Percentiles rank a stretch among this genome's conserved stretches.
phyloP scores from a whole-genome alignment of 257 asterid genomes.

The Fraxinus cuspidata region DNA sequence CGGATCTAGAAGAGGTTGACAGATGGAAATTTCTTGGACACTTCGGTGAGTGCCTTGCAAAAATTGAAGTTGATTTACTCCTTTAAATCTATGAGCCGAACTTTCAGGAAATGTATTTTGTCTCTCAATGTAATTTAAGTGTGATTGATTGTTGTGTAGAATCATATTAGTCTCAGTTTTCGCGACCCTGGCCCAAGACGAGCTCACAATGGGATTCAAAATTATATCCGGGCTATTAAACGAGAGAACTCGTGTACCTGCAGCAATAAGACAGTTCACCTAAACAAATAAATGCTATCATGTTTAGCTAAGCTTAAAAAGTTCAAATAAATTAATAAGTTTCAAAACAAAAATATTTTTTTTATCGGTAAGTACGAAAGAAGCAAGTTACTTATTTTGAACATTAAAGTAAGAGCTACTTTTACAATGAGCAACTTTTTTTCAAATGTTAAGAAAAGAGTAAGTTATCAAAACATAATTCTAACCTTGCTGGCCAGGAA shows the following conservation, averaged over 20 bases:
- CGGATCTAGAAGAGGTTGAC: conserved; percentile 43
- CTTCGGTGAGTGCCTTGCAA: conserved; percentile 26
- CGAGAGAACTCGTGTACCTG: conserved; percentile 54
- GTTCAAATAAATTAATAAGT: not conserved
- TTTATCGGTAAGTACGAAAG: not conserved
- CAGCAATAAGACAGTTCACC: not conserved
- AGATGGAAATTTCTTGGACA: conserved; percentile 31
- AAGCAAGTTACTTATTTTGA: not conserved
- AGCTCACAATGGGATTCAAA: conserved; percentile 38
- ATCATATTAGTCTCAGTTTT: conserved; percentile 41
- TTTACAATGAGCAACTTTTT: not conserved
- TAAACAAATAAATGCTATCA: not conserved
- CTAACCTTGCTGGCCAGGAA: conserved; percentile 46
- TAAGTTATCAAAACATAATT: not conserved
- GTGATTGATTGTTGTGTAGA: conserved; percentile 39
- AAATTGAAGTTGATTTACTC: conserved; percentile 46
- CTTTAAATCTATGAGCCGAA: conserved; percentile 34
- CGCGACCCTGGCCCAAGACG: conserved; percentile 53
- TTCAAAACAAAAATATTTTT: not conserved
- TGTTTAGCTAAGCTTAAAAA: not conserved
- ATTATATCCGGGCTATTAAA: conserved; percentile 50
- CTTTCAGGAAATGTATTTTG: conserved; percentile 37
- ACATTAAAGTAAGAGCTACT: no score
- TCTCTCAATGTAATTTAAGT: conserved; percentile 34
- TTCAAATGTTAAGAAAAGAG: not conserved